These are phyloP conservation scores for Daldinia childiae DNA, from an alignment of 495 filamentous ascomycete genomes.

Conservation along the genomic window DNA sequence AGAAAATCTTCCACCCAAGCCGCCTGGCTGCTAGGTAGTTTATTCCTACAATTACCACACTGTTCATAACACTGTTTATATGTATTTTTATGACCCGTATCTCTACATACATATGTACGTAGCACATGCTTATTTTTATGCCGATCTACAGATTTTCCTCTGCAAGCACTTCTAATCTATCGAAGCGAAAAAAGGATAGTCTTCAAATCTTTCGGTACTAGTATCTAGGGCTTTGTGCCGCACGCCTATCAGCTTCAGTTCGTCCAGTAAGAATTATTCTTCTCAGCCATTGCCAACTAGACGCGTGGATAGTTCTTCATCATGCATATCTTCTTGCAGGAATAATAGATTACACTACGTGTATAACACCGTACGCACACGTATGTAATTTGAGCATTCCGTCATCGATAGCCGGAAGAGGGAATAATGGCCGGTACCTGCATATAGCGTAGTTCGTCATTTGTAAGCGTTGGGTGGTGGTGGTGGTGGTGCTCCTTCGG, in stretches of 20 bases:
- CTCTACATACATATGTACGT: neutral
- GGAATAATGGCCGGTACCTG: slow-evolving; percentile 46
- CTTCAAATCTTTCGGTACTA: neutral
- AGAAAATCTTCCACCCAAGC: neutral
- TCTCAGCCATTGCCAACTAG: slow-evolving; percentile 20
- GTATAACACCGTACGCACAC: slow-evolving; percentile 20
- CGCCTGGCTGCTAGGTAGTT: no score
- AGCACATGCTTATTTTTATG: neutral
- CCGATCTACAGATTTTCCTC: slow-evolving; percentile 2
- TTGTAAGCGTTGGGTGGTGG: slow-evolving; percentile 14
- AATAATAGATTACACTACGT: slow-evolving; percentile 31
- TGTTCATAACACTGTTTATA: neutral
- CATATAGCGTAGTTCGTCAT: slow-evolving; percentile 35
- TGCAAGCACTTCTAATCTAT: neutral
- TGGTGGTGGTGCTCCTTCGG: neutral
- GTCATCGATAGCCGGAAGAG: slow-evolving; percentile 40
- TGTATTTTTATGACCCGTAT: neutral
- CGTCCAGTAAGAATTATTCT: slow-evolving; percentile 10
- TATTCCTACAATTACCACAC: neutral
- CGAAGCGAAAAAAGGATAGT: slow-evolving; percentile 4
- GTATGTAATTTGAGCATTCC: slow-evolving; percentile 33
- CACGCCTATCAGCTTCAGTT: slow-evolving; percentile 1
- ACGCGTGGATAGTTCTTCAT: slow-evolving; percentile 35
- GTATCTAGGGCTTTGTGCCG: slow-evolving; percentile 2
- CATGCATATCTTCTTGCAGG: slow-evolving; percentile 26